Percentiles rank a stretch among this genome's conserved stretches.
These are phyloP conservation scores for Apocynum venetum DNA, from an alignment of 257 asterid species.

Conservation along the genomic window DNA sequence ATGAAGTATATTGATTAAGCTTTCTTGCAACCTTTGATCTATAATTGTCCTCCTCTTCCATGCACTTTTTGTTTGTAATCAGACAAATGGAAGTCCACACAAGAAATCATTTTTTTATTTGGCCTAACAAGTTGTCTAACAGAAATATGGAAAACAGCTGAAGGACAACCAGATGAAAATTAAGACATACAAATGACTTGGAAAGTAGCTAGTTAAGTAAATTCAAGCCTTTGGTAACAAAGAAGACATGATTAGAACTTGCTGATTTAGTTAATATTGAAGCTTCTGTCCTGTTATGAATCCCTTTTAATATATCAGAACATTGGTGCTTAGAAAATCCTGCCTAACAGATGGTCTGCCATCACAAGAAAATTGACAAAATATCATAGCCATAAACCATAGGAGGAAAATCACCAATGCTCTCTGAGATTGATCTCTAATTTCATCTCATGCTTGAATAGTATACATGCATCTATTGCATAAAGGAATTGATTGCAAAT, in stretches of 20 bases:
- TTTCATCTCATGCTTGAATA: slow-evolving; percentile 18
- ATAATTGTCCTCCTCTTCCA: too few species aligned
- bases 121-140: neutral
- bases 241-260: slow-evolving; percentile 9
- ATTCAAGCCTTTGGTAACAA: neutral
- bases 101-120: neutral
- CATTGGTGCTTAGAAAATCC: neutral
- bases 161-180: neutral
- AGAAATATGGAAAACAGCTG: neutral
- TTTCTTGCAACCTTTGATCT: too few species aligned
- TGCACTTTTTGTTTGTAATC: too few species aligned
- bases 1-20: too few species aligned
- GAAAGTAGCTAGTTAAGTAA: neutral
- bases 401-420: slow-evolving; percentile 3
- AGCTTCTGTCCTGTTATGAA: slow-evolving; percentile 3
- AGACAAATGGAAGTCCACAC: neutral
- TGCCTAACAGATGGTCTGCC: slow-evolving; percentile 20
- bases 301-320: neutral
- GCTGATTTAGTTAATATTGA: slow-evolving; percentile 4
- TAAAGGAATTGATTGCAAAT: slow-evolving; percentile 1
- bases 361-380: slow-evolving; percentile 8
- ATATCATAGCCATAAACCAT: neutral
- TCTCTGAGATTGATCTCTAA: slow-evolving; percentile 9
- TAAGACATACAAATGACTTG: too few species aligned
- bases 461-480: neutral